Base-by-base conservation (phyloP, 768 basidiomycete species). In the Astraeus odoratus region DNA sequence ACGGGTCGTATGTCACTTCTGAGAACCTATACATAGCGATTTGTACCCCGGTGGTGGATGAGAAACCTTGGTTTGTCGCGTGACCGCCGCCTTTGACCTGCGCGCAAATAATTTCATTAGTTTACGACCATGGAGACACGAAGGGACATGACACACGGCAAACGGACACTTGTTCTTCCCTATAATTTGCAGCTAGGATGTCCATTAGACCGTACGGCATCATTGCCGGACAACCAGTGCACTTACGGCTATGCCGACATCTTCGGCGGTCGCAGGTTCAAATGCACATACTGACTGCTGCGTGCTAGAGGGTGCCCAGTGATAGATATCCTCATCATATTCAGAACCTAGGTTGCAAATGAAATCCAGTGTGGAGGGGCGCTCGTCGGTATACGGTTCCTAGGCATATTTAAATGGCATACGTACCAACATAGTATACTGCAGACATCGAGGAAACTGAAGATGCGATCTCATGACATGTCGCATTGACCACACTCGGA, bases 61-160 rank as follows among this genome's bases (percentile, higher is more conserved):
- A 78, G 48, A 80, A 81, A 2, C 73, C 73, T 0, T 68, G 72
- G 52, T 80, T 81, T 2, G 68, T 52, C 1, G 73, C 48, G 56
- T 83, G 80, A 0, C 81, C 80, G 13, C 77, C 80, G n/a, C 79
- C 74, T 57, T 80, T 83, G 43, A 82, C 71, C 80, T 79, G 33
- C 31, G 29, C 7, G 22, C 18, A 35, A 23, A n/a, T 25, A 15
- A 23, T 2, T 22, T 23, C 42, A 26, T 18, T 8, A 22, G 5
- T 19, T 20, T n/a, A n/a, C 15, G 9, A n/a, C n/a, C n/a, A 10
- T 13, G n/a, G n/a, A 23, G 20, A 35, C 24, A 13, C 5, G n/a
- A 4, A 23, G 40, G n/a, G 39, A 20, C 10, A 3, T 13, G 2
- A 40, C 69, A 44, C 42, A 80, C 80, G 9, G 78, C 80, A 48